These are phyloP conservation scores for Scedosporium dehoogii DNA, from an alignment of 2,329 filamentous ascomycete species.

Conservation along the genomic window DNA sequence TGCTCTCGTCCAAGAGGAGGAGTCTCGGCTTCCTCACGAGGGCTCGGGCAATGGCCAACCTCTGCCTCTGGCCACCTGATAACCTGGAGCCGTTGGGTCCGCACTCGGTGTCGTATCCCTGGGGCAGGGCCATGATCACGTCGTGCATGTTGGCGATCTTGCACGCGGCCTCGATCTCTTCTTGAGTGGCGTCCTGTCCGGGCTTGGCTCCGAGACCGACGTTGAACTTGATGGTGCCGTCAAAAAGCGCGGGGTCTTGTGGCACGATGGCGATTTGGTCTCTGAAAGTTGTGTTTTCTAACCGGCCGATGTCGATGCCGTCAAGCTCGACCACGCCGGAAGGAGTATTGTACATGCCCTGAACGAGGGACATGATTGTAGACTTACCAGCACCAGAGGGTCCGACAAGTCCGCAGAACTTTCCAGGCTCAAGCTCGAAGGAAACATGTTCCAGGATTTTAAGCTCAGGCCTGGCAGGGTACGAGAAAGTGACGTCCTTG, in stretches of 20 bases:
- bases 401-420: constrained; percentile 56
- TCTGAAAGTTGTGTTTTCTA: constrained; percentile 33
- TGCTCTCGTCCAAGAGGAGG: constrained; percentile 73
- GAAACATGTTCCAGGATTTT: constrained; percentile 46
- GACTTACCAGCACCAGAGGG: constrained; percentile 59
- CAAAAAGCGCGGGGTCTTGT: constrained; percentile 48
- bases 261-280: constrained; percentile 45
- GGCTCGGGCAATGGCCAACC: constrained; percentile 68
- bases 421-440: constrained; percentile 45
- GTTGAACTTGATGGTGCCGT: constrained; percentile 47
- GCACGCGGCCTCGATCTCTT: constrained; percentile 57
- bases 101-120: constrained; percentile 56
- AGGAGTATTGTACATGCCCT: constrained; percentile 37
- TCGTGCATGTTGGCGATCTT: constrained; percentile 62
- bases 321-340: constrained; percentile 33
- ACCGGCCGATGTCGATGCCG: constrained; percentile 32
- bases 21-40: constrained; percentile 62
- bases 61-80: constrained; percentile 71
- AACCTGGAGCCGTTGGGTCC: constrained; percentile 66
- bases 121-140: constrained; percentile 49
- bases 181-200: constrained; percentile 41
- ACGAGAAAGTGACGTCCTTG: constrained; percentile 51
- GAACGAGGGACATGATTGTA: constrained; percentile 48
- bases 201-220: constrained; percentile 44
- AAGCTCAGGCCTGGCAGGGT: constrained; percentile 51